Evolutionary conservation across 352 stramenopile genomes (phyloP).

Genomic region (Aphanomyces stellatus): DNA sequence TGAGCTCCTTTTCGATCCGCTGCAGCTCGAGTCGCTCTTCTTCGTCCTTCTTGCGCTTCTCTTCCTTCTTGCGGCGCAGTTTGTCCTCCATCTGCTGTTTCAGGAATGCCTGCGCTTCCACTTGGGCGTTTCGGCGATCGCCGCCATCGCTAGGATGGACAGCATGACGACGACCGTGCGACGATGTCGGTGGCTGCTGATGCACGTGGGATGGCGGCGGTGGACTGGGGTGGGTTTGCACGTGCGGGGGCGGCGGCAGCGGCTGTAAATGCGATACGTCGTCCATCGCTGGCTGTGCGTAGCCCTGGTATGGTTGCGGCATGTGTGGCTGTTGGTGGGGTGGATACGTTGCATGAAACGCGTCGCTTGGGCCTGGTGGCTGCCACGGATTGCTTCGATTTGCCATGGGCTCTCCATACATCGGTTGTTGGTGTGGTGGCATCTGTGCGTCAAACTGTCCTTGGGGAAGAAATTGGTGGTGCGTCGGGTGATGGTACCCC

Average conservation of each 20-base stretch:
- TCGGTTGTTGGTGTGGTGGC: neutral
- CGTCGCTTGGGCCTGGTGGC: too few relatives aligned
- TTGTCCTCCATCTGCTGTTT: conserved; percentile 21
- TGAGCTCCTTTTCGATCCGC: conserved; percentile 15
- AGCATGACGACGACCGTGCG: conserved; percentile 5
- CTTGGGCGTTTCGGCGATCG: conserved; percentile 9
- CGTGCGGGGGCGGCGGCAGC: neutral
- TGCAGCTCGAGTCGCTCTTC: conserved; percentile 15
- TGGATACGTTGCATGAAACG: neutral
- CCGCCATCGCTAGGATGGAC: neutral
- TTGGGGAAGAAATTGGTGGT: neutral
- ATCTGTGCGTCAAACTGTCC: neutral
- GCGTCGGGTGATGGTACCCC: too few relatives aligned
- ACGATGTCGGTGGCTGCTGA: neutral
- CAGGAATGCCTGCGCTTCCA: neutral
- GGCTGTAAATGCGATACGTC: neutral
- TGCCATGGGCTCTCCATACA: neutral
- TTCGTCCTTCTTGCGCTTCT: conserved; percentile 16
- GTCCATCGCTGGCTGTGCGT: neutral
- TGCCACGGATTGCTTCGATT: too few relatives aligned
- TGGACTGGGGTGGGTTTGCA: neutral
- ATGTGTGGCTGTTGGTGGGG: neutral
- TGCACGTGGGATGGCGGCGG: conserved; percentile 6
- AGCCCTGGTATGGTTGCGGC: neutral
- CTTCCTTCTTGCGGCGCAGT: conserved; percentile 11